These are phyloP conservation scores for Wickerhamomyces canadensis DNA, from an alignment of 805 yeast genomes.

Conservation along the genomic window DNA sequence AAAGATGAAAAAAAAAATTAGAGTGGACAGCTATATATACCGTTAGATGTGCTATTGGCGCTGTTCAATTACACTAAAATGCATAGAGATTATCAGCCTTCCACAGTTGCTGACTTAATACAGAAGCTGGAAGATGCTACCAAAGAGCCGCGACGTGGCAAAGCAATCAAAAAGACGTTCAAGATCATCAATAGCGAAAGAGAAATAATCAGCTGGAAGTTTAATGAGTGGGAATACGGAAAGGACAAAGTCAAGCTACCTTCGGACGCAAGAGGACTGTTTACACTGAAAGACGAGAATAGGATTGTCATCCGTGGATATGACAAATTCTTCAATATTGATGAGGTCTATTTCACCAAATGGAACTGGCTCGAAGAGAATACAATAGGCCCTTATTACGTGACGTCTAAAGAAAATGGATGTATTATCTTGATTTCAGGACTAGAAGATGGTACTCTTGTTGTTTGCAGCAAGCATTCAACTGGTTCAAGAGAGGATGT, in stretches of 20 bases:
- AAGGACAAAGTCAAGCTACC: slow-evolving; percentile 53
- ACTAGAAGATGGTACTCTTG: slow-evolving; percentile 62
- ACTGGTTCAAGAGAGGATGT: slow-evolving; percentile 61
- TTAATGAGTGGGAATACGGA: slow-evolving; percentile 85
- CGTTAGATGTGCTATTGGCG: no score
- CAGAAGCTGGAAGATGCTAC: slow-evolving; percentile 12
- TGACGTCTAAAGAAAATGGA: slow-evolving; percentile 88
- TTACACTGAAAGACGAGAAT: slow-evolving; percentile 40
- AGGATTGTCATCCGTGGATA: slow-evolving; percentile 78
- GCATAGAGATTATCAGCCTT: slow-evolving; percentile 10
- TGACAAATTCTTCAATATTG: slow-evolving; percentile 86
- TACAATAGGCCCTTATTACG: slow-evolving; percentile 72
- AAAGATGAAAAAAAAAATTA: no score
- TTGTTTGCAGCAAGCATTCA: slow-evolving; percentile 89
- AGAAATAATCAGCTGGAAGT: slow-evolving; percentile 61
- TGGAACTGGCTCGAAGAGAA: slow-evolving; percentile 37
- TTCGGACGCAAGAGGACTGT: slow-evolving; percentile 77
- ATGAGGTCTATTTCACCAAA: slow-evolving; percentile 53
- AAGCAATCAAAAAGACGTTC: slow-evolving; percentile 25
- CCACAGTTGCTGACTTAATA: slow-evolving; percentile 7
- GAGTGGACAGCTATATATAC: no score
- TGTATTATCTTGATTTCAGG: slow-evolving; percentile 86
- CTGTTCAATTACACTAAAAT: background rate
- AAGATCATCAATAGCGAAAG: slow-evolving; percentile 21
- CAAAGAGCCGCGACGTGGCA: slow-evolving; percentile 23